phyloP scores from a whole-genome alignment of 148 eudicot genomes.

The Rhododendron simsii region DNA sequence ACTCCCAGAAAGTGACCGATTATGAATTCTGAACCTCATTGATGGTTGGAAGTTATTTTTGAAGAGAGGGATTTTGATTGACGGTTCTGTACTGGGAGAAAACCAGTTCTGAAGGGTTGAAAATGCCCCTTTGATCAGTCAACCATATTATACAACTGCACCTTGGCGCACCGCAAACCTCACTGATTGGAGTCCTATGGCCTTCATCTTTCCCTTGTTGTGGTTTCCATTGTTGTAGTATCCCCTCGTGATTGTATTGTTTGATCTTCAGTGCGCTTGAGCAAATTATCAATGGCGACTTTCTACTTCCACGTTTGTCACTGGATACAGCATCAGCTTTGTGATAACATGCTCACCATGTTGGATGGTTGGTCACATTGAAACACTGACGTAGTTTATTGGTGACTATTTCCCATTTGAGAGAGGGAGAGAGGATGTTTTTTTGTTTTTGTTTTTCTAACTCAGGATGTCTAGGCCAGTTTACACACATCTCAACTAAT shows the following conservation, averaged over 20 bases:
- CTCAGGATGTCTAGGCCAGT: neutral
- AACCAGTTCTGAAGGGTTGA: neutral
- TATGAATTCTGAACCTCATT: neutral
- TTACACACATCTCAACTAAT: neutral
- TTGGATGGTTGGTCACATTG: neutral
- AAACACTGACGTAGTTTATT: neutral
- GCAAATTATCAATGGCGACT: neutral
- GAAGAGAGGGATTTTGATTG: neutral
- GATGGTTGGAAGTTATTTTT: neutral
- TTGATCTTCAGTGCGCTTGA: neutral
- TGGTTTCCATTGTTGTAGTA: neutral
- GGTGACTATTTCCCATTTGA: neutral
- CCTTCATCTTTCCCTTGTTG: neutral
- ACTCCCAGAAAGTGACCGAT: neutral
- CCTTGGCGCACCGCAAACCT: neutral
- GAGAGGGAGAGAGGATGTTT: neutral
- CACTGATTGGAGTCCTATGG: neutral
- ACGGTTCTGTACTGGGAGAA: neutral
- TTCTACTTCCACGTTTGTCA: neutral
- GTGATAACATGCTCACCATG: neutral
- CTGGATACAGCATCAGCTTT: neutral
- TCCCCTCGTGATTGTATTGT: neutral
- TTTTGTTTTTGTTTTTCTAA: neutral
- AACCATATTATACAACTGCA: neutral
- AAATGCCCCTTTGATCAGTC: neutral